phyloP scores from a whole-genome alignment of 2,329 filamentous ascomycete genomes.

The Fusarium bulbicola region DNA sequence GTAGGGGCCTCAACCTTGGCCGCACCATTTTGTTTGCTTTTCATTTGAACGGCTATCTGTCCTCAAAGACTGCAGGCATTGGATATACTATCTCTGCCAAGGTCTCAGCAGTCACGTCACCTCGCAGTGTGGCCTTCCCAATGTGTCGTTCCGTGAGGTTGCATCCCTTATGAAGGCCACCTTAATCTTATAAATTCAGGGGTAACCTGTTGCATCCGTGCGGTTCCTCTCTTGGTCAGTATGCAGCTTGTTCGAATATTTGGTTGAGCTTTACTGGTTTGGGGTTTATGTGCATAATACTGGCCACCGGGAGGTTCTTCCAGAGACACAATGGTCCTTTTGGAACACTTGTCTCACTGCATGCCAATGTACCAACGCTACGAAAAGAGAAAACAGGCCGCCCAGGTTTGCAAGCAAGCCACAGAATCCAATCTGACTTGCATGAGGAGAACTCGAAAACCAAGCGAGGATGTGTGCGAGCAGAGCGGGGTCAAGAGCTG shows the following conservation, averaged over 20 bases:
- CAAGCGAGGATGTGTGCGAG: conserved; percentile 20
- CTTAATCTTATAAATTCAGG: conserved; percentile 15
- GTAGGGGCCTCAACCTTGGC: conserved; percentile 54
- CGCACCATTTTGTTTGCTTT: neutral
- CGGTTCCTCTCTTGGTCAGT: neutral
- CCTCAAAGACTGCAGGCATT: neutral
- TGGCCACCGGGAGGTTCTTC: conserved; percentile 7
- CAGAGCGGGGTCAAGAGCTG: conserved; percentile 32
- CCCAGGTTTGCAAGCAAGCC: neutral
- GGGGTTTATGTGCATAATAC: conserved; percentile 30
- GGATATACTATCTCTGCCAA: neutral
- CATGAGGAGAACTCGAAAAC: conserved; percentile 22
- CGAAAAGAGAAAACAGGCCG: conserved; percentile 3
- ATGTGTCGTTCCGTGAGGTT: neutral
- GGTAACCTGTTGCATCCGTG: conserved; percentile 7
- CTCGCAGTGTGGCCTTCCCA: conserved; percentile 4
- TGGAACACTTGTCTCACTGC: neutral
- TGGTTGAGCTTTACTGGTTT: conserved; percentile 21
- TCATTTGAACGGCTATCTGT: neutral
- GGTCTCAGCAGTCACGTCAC: neutral
- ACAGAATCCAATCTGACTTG: conserved; percentile 31
- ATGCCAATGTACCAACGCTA: neutral
- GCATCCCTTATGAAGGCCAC: conserved; percentile 2
- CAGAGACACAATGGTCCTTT: neutral
- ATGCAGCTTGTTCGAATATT: conserved; percentile 10